Evolutionary conservation across 352 stramenopile genomes (phyloP).

Genomic region (Thraustochytrium sp.): DNA sequence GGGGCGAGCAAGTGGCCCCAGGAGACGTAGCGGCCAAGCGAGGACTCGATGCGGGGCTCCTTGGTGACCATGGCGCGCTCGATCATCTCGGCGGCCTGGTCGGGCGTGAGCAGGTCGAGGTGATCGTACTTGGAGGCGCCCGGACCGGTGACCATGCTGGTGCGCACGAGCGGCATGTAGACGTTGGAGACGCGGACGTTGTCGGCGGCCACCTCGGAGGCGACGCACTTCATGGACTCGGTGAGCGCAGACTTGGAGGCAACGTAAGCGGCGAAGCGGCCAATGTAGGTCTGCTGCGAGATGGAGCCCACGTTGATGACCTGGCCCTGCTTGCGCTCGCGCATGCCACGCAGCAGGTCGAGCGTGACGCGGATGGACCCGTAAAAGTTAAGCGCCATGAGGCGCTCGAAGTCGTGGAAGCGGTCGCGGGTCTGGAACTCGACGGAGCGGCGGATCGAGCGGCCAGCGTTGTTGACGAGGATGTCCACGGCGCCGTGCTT

Average conservation of each 20-base stretch:
- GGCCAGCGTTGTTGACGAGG: constrained; percentile 8
- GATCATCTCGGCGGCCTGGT: neutral
- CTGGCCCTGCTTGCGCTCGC: neutral
- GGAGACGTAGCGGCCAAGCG: neutral
- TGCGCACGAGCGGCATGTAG: constrained; percentile 9
- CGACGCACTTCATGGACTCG: neutral
- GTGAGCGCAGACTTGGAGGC: neutral
- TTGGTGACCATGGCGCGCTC: constrained; percentile 28
- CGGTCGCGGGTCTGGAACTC: constrained; percentile 8
- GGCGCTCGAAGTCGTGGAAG: constrained; percentile 24
- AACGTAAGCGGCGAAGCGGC: neutral
- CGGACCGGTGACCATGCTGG: neutral
- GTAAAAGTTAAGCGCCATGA: constrained; percentile 23
- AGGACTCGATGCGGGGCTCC: neutral
- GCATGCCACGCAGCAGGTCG: constrained; percentile 2
- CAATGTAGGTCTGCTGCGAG: neutral
- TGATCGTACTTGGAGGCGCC: constrained; percentile 26
- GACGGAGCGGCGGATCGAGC: constrained; percentile 5
- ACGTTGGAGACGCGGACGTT: constrained; percentile 4
- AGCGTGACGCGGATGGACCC: neutral
- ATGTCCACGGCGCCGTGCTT: neutral
- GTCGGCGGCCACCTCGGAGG: neutral
- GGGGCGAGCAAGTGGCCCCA: neutral
- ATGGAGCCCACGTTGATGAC: constrained; percentile 23
- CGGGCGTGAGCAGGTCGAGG: neutral